Evolutionary conservation across 164 flowering plant species (phyloP).

Genomic region (Macadamia integrifolia): DNA sequence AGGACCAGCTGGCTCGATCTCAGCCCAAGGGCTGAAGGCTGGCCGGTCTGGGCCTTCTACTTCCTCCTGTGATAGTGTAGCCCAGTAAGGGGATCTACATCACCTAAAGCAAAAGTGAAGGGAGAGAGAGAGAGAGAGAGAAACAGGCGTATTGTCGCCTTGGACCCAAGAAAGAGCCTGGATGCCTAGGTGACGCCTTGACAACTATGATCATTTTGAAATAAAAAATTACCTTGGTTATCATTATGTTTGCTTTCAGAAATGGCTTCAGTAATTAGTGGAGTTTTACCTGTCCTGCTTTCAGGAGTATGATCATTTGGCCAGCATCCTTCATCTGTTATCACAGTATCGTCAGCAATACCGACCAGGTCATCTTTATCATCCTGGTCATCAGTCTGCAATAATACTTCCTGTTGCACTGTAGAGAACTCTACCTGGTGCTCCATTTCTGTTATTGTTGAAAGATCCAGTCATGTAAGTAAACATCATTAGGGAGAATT

Average conservation of each 20-base stretch:
- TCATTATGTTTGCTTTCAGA: constrained; percentile 32
- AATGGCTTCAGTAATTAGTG: constrained; percentile 29
- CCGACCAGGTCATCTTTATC: constrained; percentile 22
- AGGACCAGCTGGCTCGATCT: too few species aligned
- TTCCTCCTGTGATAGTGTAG: too few species aligned
- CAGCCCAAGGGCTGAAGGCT: too few species aligned
- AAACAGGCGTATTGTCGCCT: too few species aligned
- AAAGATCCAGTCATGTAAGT: background rate
- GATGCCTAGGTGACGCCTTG: too few species aligned
- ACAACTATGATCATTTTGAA: background rate
- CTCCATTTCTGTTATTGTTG: constrained; percentile 35
- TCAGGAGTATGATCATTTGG: constrained; percentile 22
- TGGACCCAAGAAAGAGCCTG: too few species aligned
- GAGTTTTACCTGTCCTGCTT: constrained; percentile 37
- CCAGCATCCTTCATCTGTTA: too few species aligned
- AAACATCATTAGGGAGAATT: background rate
- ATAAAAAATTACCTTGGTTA: constrained; percentile 18
- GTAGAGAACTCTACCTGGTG: constrained; percentile 57
- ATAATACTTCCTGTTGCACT: constrained; percentile 40
- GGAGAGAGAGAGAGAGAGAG: too few species aligned
- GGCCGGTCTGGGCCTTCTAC: too few species aligned
- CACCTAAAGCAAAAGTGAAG: too few species aligned
- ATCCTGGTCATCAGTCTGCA: constrained; percentile 28
- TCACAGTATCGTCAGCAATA: constrained; percentile 9
- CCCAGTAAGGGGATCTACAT: too few species aligned